Base-by-base conservation (phyloP, 73 alveolate species). In the Paramecium caudatum region DNA sequence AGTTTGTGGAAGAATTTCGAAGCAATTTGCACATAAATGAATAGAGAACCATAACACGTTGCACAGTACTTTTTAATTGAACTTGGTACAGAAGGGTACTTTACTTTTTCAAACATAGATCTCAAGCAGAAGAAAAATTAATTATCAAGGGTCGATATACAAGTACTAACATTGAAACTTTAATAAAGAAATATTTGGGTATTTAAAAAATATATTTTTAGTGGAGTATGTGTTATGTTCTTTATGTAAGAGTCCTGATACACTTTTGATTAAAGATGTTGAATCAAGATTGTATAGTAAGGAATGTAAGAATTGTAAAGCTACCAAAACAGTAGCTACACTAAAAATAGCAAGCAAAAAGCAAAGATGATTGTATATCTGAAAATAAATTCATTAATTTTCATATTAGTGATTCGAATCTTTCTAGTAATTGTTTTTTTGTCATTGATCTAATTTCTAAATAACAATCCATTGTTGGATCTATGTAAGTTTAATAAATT, bases 51-150 rank as follows among this genome's bases (percentile, higher is more conserved):
- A 13, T 46, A 91, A 36, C 95, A 91, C 46, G 90, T 91, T 7
- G 33, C 70, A 30, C 27, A 68, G 41, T 91, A 86, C 62, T 47
- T 91, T 41, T 50, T 90, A 25, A 37, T 90, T 36, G 95, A 91
- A 70, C 80, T 91, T 34, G 95, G 94, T 45, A 91, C 95, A 47
- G 95, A 91, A 46, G 95, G 95, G 61, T 65, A 86, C 34, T 30
- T 10, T 8, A 4, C 55, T 33, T 30, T 0, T 27, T 4, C 15
- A 34, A n/a, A 17, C 3, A 9, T 19, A 86, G 61, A 39, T 49
- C 70, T 1, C 25, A 47, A 41, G 88, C 50, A 32, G 94, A 74
- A 19, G 70, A 46, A 47, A 92, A 90, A 90, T 81, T 90, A 12
- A 90, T 46, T n/a, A 37, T 91, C 32, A 91, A 91, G 46, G 95